Conservation (phyloP, 2,329 filamentous ascomycete genomes). For the Aspergillus spinulosporus region DNA sequence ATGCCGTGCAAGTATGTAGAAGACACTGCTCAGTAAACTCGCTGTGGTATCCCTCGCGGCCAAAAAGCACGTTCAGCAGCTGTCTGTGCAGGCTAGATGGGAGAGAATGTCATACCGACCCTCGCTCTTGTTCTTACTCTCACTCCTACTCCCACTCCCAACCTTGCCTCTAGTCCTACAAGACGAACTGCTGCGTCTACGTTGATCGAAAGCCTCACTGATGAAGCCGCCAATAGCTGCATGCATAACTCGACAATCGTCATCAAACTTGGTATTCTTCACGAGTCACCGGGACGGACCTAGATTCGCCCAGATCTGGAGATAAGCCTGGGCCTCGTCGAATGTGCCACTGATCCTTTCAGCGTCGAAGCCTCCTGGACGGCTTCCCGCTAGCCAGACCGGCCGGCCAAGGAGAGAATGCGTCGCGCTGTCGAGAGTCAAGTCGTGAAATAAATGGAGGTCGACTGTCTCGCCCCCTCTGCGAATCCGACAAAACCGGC, state of each 20-base stretch:
- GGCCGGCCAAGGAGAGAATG: constrained; percentile 76
- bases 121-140: neutral
- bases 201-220: constrained; percentile 22
- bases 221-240: constrained; percentile 25
- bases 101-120: constrained; percentile 50
- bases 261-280: constrained; percentile 20
- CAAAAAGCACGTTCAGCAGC: constrained; percentile 52
- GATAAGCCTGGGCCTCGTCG: constrained; percentile 33
- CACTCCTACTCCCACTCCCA: too few relatives aligned
- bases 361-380: constrained; percentile 53
- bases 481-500: constrained; percentile 55
- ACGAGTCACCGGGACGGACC: constrained; percentile 23
- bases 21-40: constrained; percentile 43
- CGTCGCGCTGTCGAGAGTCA: constrained; percentile 80
- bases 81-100: constrained; percentile 48
- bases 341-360: constrained; percentile 35
- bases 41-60: constrained; percentile 58
- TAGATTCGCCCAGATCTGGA: constrained; percentile 25
- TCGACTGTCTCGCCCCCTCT: constrained; percentile 58
- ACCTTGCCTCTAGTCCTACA: neutral
- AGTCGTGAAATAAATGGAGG: constrained; percentile 79
- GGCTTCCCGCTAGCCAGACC: constrained; percentile 53
- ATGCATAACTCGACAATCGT: constrained; percentile 16
- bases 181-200: too few relatives aligned
- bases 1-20: constrained; percentile 24